phyloP scores from a whole-genome alignment of 805 yeast species.

The Debaryomyces prosopidis region DNA sequence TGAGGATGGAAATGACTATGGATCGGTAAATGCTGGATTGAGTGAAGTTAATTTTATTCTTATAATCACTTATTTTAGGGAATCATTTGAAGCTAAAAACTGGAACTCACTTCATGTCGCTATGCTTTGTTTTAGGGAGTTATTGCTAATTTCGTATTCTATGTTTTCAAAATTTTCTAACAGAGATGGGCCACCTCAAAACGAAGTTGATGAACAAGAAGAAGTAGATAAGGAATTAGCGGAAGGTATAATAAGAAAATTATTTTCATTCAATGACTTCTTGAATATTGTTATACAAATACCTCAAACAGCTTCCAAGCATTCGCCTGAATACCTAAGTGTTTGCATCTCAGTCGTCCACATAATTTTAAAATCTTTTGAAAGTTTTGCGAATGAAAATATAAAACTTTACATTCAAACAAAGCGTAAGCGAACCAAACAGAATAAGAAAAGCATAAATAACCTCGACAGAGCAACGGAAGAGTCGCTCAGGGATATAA shows the following conservation, averaged over 20 bases:
- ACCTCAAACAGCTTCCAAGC: conserved; percentile 63
- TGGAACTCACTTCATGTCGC: conserved; percentile 70
- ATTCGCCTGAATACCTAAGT: conserved; percentile 61
- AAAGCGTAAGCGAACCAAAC: conserved; percentile 37
- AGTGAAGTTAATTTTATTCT: conserved; percentile 62
- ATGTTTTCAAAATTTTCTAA: conserved; percentile 31
- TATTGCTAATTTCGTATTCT: conserved; percentile 50
- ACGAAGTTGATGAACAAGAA: conserved; percentile 41
- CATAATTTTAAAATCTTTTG: conserved; percentile 65
- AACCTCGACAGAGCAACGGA: conserved; percentile 26
- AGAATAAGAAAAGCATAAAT: conserved; percentile 20
- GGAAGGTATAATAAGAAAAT: conserved; percentile 58
- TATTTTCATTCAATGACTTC: conserved; percentile 68
- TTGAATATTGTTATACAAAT: conserved; percentile 56
- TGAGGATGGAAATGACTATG: conserved; percentile 35
- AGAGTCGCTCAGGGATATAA: conserved; percentile 23
- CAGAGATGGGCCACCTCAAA: no score
- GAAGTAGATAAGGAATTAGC: conserved; percentile 44
- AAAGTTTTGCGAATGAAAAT: conserved; percentile 60
- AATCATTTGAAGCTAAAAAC: conserved; percentile 41
- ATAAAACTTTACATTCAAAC: conserved; percentile 49
- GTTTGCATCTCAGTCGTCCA: conserved; percentile 66
- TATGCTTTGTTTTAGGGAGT: conserved; percentile 63
- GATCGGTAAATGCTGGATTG: conserved; percentile 54
- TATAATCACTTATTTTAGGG: conserved; percentile 47